A percentile compares a stretch with the other conserved stretches of the same genome.
phyloP scores from a whole-genome alignment of 441 rosid species.

The Gossypium schwendimanii region DNA sequence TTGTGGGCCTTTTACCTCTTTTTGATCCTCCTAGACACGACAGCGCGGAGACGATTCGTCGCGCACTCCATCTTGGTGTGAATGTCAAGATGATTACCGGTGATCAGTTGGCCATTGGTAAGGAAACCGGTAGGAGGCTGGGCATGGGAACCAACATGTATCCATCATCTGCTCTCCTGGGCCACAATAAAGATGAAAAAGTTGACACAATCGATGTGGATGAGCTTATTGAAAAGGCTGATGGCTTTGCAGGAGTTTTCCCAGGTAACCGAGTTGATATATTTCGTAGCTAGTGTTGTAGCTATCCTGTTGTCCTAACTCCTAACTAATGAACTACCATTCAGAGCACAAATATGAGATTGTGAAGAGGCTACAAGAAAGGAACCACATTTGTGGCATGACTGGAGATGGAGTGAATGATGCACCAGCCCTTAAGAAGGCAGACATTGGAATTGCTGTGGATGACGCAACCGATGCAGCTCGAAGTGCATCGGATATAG shows the following conservation, averaged over 20 bases:
- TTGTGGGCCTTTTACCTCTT: slow-evolving; percentile 60
- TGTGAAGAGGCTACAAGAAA: slow-evolving; percentile 51
- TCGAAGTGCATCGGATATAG: slow-evolving; percentile 61
- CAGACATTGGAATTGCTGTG: slow-evolving; percentile 67
- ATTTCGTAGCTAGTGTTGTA: not conserved
- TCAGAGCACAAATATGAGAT: slow-evolving; percentile 71
- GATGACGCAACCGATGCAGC: slow-evolving; percentile 75
- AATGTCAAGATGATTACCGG: slow-evolving; percentile 78
- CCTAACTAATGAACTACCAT: slow-evolving; percentile 11
- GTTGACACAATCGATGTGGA: slow-evolving; percentile 40
- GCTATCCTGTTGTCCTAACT: not conserved
- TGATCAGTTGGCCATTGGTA: slow-evolving; percentile 67
- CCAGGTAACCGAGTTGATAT: slow-evolving; percentile 35
- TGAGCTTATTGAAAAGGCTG: slow-evolving; percentile 70
- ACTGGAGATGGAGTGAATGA: slow-evolving; percentile 75
- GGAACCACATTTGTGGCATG: slow-evolving; percentile 67
- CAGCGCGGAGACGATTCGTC: slow-evolving; percentile 65
- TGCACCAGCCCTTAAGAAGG: slow-evolving; percentile 66
- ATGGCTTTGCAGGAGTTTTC: slow-evolving; percentile 75
- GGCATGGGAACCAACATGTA: slow-evolving; percentile 80
- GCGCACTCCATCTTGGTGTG: slow-evolving; percentile 66
- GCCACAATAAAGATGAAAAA: slow-evolving; percentile 39
- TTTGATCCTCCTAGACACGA: slow-evolving; percentile 79
- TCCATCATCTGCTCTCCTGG: slow-evolving; percentile 64
- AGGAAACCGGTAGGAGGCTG: slow-evolving; percentile 68